Base-by-base conservation (phyloP, 2,329 filamentous ascomycete species). In the Fusarium sp. region DNA sequence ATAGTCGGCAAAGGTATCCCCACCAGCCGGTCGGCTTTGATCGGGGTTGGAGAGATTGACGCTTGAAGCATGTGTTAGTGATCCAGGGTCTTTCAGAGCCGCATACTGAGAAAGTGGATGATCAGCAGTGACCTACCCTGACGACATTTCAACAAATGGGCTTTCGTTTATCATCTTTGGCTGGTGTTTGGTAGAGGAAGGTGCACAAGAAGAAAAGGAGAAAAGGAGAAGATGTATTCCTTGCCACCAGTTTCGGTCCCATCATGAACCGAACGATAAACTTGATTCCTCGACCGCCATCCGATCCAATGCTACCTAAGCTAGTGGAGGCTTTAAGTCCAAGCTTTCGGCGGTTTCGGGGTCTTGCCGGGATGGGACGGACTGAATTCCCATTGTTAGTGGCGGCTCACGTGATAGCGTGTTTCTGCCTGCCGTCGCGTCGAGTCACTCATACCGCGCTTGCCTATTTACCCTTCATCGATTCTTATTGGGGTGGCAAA, bases 341-440 rank as follows among this genome's bases (percentile, higher is more conserved):
- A 61, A 56, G 33, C 44, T 60, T 59, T 59, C 53, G 53, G 56
- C 50, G 18, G 55, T 60, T 49, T 68, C 67, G 64, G 69, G 67
- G 53, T 55, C 45, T 37, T 60, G 32, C 20, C 14, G 27, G 27
- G 13, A 57, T 35, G 32, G 26, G 30, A 30, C 30, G 30, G 7
- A 30, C 30, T 30, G 30, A 8, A 10, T 30, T 30, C 30, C 30
- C 52, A 26, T 33, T 33, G n/a, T 15, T 37, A 14, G 42, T 61
- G 56, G 59, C 48, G 3, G 30, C 13, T 53, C 74, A 76, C 75
- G 75, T 76, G 75, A 76, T 35, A 67, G 18, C 75, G 75, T 69
- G 74, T 76, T 67, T 74, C 74, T 76, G 75, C 74, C 75, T 76
- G 60, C 42, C 41, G 65, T 63, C 75, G 74, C 71, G 74, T 76